Evolutionary conservation across 441 rosid species (phyloP).

Genomic region (Cnidoscolus chayamansa): DNA sequence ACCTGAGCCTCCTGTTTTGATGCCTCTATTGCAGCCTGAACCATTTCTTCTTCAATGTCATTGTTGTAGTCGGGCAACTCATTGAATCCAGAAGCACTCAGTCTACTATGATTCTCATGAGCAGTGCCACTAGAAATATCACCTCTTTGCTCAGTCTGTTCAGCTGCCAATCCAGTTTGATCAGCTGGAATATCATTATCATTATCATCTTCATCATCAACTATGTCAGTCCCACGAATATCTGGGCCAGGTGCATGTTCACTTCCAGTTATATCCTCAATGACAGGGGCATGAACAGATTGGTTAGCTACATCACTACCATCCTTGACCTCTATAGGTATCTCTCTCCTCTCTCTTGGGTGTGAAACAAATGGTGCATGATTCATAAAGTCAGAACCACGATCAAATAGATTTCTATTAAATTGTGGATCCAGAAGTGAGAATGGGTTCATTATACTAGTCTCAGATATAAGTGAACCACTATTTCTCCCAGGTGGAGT

Average conservation of each 20-base stretch:
- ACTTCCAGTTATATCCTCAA: constrained; percentile 77
- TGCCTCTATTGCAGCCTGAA: constrained; percentile 96
- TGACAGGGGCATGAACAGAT: constrained; percentile 53
- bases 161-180: constrained; percentile 23
- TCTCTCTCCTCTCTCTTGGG: constrained; percentile 81
- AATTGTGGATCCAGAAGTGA: constrained; percentile 50
- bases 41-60: constrained; percentile 97
- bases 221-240: constrained; percentile 49
- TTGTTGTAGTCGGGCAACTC: constrained; percentile 48
- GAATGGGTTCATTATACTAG: constrained; percentile 39
- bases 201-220: constrained; percentile 39
- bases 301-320: constrained; percentile 45
- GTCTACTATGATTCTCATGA: constrained; percentile 33
- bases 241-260: constrained; percentile 41
- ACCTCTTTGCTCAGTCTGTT: constrained; percentile 13
- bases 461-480: constrained; percentile 34
- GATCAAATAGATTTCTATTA: constrained; percentile 38
- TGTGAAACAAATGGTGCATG: constrained; percentile 56
- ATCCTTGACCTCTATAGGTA: constrained; percentile 82
- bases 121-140: constrained; percentile 21
- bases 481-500: constrained; percentile 34
- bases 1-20: constrained; percentile 74
- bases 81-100: constrained; percentile 48
- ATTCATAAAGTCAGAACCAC: constrained; percentile 40
- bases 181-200: constrained; percentile 50